Evolutionary conservation across 768 basidiomycete genomes (phyloP), one percentile per base, ranked within the genome.

Genomic region (Amylocystis lapponica): DNA sequence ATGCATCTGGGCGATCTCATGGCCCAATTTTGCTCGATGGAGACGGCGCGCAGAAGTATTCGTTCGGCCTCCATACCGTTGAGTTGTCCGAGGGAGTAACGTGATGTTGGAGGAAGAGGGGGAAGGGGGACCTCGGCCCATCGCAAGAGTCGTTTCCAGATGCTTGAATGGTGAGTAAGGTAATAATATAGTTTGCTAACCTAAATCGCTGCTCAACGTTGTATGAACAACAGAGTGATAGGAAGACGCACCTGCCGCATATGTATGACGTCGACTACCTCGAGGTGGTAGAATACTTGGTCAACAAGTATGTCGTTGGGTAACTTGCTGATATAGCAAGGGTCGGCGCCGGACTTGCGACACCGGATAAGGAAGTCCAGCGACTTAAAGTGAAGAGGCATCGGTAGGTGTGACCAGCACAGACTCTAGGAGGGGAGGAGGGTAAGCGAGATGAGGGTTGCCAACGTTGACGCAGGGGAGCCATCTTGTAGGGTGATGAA

Each of bases 91-190:
- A 59, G 47, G 0, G 60, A 60, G 52, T 77, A 75, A 25, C 70
- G 68, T 48, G 69, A 66, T 0, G 78, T 79, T 0, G 82, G 82
- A 2, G 81, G 79, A 4, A 82, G 61, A 4, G 78, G 79, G 5
- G 81, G 75, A 14, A 81, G 61, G 8, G 76, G 78, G n/a, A 79
- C 65, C 20, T 67, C 67, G 48, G 82, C 66, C n/a, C 63, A 58
- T 30, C 64, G 58, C 45, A 86, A 63, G 47, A 81, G 76, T 14
- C 74, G 74, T 57, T 79, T 82, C 84, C 84, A 86, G 30, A 85
- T 77, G 35, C 76, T 62, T 14, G 81, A 74, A 49, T 84, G 76
- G 44, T 84, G 79, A 0, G 81, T 83, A 45, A 86, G 67, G 23
- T 78, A 59, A 52, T 75, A 83, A 51, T 79, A 78, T 3, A 70